Conservation (phyloP, 495 filamentous ascomycete species). For the Jackrogersella minutella region DNA sequence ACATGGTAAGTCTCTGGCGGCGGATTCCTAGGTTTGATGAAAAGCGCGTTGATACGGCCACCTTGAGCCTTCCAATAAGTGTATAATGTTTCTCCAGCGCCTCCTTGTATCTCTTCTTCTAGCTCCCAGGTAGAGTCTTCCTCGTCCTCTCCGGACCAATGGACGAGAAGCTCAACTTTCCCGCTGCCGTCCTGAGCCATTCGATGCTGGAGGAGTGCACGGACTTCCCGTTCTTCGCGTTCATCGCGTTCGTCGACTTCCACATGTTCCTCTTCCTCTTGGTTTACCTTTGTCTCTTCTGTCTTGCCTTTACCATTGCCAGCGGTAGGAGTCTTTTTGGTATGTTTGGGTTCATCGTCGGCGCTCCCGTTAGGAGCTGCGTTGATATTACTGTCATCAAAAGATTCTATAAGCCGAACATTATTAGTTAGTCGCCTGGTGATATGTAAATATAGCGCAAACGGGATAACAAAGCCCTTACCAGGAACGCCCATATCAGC, state of each 20-base stretch:
- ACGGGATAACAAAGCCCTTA: not conserved
- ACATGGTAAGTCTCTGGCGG: constrained; percentile 41
- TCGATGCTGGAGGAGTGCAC: constrained; percentile 32
- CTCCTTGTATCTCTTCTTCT: constrained; percentile 43
- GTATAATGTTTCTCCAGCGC: constrained; percentile 38
- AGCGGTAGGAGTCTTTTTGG: not conserved
- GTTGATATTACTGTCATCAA: constrained; percentile 1
- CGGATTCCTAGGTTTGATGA: constrained; percentile 41
- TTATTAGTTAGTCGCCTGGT: not conserved
- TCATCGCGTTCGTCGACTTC: constrained; percentile 37
- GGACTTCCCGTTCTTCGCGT: constrained; percentile 37
- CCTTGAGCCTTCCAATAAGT: constrained; percentile 43
- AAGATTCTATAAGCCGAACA: constrained; percentile 11
- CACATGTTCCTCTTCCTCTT: not conserved
- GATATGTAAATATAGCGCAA: not conserved
- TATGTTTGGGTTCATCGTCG: constrained; percentile 2
- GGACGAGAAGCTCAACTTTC: constrained; percentile 40
- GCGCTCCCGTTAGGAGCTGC: constrained; percentile 1
- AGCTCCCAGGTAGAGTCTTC: constrained; percentile 41
- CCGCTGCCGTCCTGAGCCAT: constrained; percentile 35
- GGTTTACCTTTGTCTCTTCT: constrained; percentile 1
- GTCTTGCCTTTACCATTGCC: constrained; percentile 15
- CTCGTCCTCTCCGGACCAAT: constrained; percentile 38
- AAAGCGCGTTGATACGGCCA: constrained; percentile 40
- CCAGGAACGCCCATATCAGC: constrained; percentile 38